Evolutionary conservation across 371 early-diverging fungal genomes (phyloP), one percentile per base, ranked within the genome.

Genomic region (Mucor saturninus): DNA sequence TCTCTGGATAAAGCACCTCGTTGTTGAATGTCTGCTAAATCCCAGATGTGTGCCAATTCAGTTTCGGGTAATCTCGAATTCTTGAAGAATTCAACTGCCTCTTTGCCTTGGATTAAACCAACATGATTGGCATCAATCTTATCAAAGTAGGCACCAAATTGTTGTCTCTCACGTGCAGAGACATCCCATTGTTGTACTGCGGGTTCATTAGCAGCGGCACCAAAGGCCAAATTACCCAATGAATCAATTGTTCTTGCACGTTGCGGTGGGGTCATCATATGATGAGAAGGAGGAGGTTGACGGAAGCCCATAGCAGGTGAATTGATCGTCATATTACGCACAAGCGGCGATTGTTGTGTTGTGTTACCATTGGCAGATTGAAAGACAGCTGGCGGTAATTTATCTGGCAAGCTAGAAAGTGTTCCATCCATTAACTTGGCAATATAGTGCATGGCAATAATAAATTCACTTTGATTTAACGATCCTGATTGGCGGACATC

Each of bases 401-500:
- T 69, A 3, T 72, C 54, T 1, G 93, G 93, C 32, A 91, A 76
- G 26, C 67, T 69, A n/a, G 80, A 67, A 46, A 81, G 72, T 8
- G 84, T 81, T 9, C 86, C 85, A 62, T 88, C 89, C 92, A 93
- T 90, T 5, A 87, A 67, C 52, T 87, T 83, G 37, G 89, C 86
- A 62, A 93, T 83, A 64, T 88, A 90, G 73, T 91, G 87, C 94
- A 93, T 93, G 55, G 93, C 93, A 61, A 92, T 88, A 15, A 84
- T 83, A 70, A 93, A 93, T 70, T 90, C 91, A 3, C 85, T 75
- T 56, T 88, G 81, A 52, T 88, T 84, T 37, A 93, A 64, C 40
- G 83, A 74, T 43, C 92, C 93, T 39, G 87, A 77, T 35, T 78
- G 71, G 54, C 86, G 86, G n/a, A 89, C 85, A 64, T 93, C 90